These are phyloP conservation scores for Alternaria sp. DNA, from an alignment of 2,329 filamentous ascomycete genomes.

Conservation along the genomic window DNA sequence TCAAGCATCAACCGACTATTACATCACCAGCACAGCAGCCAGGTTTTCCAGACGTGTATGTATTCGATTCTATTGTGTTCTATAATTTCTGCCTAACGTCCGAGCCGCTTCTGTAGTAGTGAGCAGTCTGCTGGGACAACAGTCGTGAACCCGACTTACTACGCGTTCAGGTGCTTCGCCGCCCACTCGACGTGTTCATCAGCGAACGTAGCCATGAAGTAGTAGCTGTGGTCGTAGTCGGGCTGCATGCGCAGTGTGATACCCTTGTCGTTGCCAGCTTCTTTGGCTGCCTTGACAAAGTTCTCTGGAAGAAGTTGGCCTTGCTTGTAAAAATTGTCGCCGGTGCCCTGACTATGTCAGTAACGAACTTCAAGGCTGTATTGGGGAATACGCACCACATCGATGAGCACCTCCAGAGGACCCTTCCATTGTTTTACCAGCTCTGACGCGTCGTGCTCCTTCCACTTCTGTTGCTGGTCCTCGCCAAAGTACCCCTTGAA, in stretches of 20 bases:
- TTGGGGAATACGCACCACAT: conserved; percentile 71
- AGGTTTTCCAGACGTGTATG: background rate
- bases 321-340: conserved; percentile 96
- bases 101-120: conserved; percentile 47
- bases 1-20: background rate
- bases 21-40: background rate
- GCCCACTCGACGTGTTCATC: conserved; percentile 92
- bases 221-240: conserved; percentile 97
- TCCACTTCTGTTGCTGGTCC: conserved; percentile 77
- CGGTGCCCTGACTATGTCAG: conserved; percentile 71
- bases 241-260: conserved; percentile 84
- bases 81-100: conserved; percentile 40
- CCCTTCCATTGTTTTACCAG: conserved; percentile 78
- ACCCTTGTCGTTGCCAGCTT: conserved; percentile 73
- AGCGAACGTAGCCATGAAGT: conserved; percentile 89
- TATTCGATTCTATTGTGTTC: conserved; percentile 5
- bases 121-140: conserved; percentile 26
- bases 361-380: background rate
- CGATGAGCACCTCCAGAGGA: conserved; percentile 80
- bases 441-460: conserved; percentile 90
- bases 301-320: conserved; percentile 94
- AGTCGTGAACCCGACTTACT: conserved; percentile 48
- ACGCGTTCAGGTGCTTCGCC: conserved; percentile 78
- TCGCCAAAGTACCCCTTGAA: conserved; percentile 89
- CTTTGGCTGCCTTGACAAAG: conserved; percentile 79